These are phyloP conservation scores for Populus tomentosa DNA, from an alignment of 441 rosid species.

Conservation along the genomic window DNA sequence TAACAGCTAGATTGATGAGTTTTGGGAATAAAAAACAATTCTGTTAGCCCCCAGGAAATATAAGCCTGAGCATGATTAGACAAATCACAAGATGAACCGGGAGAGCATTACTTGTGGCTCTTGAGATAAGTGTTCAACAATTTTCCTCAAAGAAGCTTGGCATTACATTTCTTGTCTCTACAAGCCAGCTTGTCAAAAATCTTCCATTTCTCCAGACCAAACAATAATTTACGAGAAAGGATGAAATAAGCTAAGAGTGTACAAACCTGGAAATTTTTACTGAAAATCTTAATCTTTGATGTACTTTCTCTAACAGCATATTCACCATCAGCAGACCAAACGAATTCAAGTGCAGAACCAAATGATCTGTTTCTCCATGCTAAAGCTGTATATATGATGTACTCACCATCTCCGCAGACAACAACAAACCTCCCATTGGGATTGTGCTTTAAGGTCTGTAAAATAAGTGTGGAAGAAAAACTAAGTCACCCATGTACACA, in stretches of 20 bases:
- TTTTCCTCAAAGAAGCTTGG: neutral
- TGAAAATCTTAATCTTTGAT: slow-evolving; percentile 88
- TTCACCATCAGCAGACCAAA: slow-evolving; percentile 97
- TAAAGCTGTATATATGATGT: slow-evolving; percentile 91
- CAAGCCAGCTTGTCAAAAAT: neutral
- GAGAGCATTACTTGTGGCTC: neutral
- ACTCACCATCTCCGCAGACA: slow-evolving; percentile 99
- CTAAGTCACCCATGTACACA: neutral
- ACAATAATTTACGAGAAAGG: neutral
- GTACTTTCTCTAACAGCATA: slow-evolving; percentile 97
- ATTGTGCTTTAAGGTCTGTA: slow-evolving; percentile 94
- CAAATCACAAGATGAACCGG: neutral
- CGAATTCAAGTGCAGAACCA: slow-evolving; percentile 96
- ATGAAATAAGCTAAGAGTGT: neutral
- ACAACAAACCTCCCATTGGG: slow-evolving; percentile 98
- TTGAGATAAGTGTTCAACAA: neutral
- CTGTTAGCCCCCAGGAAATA: neutral
- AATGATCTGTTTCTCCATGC: slow-evolving; percentile 99
- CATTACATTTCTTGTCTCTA: neutral
- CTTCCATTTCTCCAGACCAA: neutral
- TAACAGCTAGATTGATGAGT: neutral
- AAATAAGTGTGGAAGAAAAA: slow-evolving; percentile 7
- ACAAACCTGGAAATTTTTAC: slow-evolving; percentile 91
- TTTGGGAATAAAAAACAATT: neutral
- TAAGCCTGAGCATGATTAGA: neutral